Conservation (phyloP, 106 monocot species). For the Dioscorea alata region DNA sequence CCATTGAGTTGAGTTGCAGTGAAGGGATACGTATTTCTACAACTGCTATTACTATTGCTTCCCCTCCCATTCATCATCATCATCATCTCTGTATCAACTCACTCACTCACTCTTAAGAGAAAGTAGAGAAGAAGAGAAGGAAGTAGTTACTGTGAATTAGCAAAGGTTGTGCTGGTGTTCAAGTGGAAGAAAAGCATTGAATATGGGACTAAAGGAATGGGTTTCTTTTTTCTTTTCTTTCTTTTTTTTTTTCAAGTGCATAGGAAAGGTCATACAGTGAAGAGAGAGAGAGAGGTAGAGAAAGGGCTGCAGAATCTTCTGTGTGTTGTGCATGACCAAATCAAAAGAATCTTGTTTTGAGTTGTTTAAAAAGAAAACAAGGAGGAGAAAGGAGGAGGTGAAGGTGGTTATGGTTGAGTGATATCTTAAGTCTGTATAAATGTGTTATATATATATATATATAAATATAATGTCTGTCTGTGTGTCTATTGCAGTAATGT, state of each 20-base stretch:
- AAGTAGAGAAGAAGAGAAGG: not conserved
- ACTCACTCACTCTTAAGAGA: not conserved
- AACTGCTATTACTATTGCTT: not conserved
- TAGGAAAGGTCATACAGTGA: slow-evolving; percentile 70
- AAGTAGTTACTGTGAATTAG: not conserved
- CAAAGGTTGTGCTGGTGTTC: not conserved
- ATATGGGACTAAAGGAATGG: not conserved
- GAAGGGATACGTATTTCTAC: slow-evolving; percentile 44
- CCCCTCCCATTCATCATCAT: slow-evolving; percentile 60
- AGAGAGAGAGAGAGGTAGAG: slow-evolving; percentile 41
- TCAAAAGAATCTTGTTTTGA: not conserved
- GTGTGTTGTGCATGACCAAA: slow-evolving; percentile 37
- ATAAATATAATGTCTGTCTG: not conserved
- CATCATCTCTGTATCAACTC: slow-evolving; percentile 6
- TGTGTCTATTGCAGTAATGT: not conserved
- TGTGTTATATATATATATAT: too few species aligned
- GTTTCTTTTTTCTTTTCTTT: too few species aligned
- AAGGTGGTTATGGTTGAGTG: not conserved
- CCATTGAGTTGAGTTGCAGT: slow-evolving; percentile 93
- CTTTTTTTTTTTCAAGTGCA: slow-evolving; percentile 21
- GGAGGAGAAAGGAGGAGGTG: not conserved
- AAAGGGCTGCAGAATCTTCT: slow-evolving; percentile 80
- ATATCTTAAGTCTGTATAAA: not conserved
- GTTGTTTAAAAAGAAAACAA: not conserved
- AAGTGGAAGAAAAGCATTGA: not conserved